These are phyloP conservation scores for Trichoderma simmonsii DNA, from an alignment of 2,329 filamentous ascomycete species.

Conservation along the genomic window DNA sequence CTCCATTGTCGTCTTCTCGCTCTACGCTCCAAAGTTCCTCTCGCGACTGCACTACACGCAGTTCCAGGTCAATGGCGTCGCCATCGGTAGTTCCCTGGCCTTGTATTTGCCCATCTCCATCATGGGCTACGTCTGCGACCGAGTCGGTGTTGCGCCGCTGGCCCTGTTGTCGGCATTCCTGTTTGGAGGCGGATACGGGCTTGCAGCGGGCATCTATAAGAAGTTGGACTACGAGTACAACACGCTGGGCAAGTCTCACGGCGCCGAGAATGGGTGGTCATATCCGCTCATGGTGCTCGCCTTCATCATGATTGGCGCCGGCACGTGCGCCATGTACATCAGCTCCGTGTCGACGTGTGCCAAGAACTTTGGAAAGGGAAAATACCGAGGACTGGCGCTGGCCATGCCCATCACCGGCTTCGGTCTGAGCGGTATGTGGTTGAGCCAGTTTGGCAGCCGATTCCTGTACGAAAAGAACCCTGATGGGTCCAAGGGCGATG, in stretches of 20 bases:
- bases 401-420: slow-evolving; percentile 90
- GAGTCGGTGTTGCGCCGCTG: slow-evolving; percentile 74
- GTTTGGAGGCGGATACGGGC: slow-evolving; percentile 77
- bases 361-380: slow-evolving; percentile 93
- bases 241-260: slow-evolving; percentile 33
- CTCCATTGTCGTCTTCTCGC: slow-evolving; percentile 87
- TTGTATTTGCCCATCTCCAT: slow-evolving; percentile 90
- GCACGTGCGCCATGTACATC: slow-evolving; percentile 86
- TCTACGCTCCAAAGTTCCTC: slow-evolving; percentile 90
- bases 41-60: slow-evolving; percentile 83
- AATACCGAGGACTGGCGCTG: slow-evolving; percentile 82
- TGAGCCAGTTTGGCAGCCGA: slow-evolving; percentile 81
- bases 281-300: slow-evolving; percentile 81
- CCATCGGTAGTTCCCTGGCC: slow-evolving; percentile 80
- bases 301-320: slow-evolving; percentile 79
- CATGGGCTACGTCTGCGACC: slow-evolving; percentile 89
- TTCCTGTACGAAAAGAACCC: slow-evolving; percentile 67
- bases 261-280: slow-evolving; percentile 56
- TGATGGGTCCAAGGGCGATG: slow-evolving; percentile 60
- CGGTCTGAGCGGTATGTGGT: slow-evolving; percentile 92
- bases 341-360: slow-evolving; percentile 90
- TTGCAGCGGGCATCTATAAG: slow-evolving; percentile 75
- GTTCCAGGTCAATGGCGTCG: slow-evolving; percentile 85
- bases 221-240: slow-evolving; percentile 48
- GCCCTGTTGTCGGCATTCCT: slow-evolving; percentile 68